Base-by-base conservation (phyloP, 805 yeast species). In the Ogataea paradorogensis region DNA sequence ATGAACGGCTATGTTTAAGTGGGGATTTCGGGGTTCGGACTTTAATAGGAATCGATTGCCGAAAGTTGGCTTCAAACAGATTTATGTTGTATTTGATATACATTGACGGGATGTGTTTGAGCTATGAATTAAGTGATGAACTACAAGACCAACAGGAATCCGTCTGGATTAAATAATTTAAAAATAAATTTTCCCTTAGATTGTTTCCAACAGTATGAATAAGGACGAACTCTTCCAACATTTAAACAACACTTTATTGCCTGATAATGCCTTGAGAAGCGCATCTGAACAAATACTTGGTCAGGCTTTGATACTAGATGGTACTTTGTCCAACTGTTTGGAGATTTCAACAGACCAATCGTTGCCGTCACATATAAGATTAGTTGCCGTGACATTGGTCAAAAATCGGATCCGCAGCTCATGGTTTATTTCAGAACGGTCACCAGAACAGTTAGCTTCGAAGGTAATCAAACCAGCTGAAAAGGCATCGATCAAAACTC, bases 311-410 rank as follows among this genome's bases (percentile, higher is more conserved):
- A 63, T 63, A 42, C 67, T 65, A 40, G 65, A 69, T 7, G 76
- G 77, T 6, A 70, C 70, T 46, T 63, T 74, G 10, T 62, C 68
- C 8, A 65, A 63, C 45, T 63, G 73, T 34, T 62, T 74, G 15
- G 75, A 69, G 20, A 61, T 75, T 43, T 59, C 67, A 16, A 49
- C 53, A 9, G 76, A 71, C 36, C 51, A 53, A 9, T 47, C 60
- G 14, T 58, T 73, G 11, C 67, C 77, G 5, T 61, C 63, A 2
- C 74, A 70, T 16, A 70, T 84, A 35, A 74, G 80, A 50, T 66
- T 78, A 34, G 85, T 95, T 9, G 83, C 95, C 2, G 89, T 93
- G 0, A 80, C 91, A 4, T 87, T 78, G 61, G 77, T 88, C 61
- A 91, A 91, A 59, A 90, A 91, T 61, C 71, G 80, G 41, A 71